These are phyloP conservation scores for Gaeumannomyces tritici DNA, from an alignment of 2,329 filamentous ascomycete species.

Conservation along the genomic window DNA sequence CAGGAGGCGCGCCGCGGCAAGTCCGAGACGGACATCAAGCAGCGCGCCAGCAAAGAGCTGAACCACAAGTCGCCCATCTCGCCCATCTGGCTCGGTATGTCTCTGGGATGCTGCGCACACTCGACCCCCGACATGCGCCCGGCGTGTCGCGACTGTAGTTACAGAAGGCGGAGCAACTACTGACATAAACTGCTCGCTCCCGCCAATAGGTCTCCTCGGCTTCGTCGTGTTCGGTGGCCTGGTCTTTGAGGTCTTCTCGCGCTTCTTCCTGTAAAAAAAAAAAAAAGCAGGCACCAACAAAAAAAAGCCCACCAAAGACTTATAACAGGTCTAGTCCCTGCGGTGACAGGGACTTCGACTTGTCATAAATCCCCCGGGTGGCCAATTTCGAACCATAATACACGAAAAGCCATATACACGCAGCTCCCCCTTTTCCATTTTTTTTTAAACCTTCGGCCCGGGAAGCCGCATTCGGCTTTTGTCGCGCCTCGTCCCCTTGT, in stretches of 20 bases:
- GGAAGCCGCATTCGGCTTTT: too few species aligned
- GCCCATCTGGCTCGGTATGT: constrained; percentile 53
- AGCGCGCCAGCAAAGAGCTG: constrained; percentile 43
- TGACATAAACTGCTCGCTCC: not conserved
- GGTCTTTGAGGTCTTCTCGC: constrained; percentile 46
- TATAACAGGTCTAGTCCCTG: too few species aligned
- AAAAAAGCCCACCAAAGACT: too few species aligned
- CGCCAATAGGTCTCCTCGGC: constrained; percentile 37
- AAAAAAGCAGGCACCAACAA: too few species aligned
- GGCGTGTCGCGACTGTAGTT: too few species aligned
- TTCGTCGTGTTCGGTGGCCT: constrained; percentile 54
- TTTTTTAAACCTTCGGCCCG: not conserved
- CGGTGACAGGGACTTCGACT: too few species aligned
- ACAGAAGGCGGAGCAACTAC: not conserved
- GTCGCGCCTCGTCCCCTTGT: not conserved
- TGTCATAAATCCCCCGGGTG: not conserved
- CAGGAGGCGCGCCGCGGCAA: constrained; percentile 70
- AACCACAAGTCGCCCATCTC: constrained; percentile 54
- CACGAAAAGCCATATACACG: not conserved
- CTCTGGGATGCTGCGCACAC: not conserved
- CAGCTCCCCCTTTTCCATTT: not conserved
- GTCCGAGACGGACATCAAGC: constrained; percentile 54
- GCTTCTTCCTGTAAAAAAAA: constrained; percentile 26
- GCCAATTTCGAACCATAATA: not conserved
- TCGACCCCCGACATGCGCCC: not conserved